phyloP scores from a whole-genome alignment of 1,284 basidiomycete genomes.

The Sporisorium scitamineum region DNA sequence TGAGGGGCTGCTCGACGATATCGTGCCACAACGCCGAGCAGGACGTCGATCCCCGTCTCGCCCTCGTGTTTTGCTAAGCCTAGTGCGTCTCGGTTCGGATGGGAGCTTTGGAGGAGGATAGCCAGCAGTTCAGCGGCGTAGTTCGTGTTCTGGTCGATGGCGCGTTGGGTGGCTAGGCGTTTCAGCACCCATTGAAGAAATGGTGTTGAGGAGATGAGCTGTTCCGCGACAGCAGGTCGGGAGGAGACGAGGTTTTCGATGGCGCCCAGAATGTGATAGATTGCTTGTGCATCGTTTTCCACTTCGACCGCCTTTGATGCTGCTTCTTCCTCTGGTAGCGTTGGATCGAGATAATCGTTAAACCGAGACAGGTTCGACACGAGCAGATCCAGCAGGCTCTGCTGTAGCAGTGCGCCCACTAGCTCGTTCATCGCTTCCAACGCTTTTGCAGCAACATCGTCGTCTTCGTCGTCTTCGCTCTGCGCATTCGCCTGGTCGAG shows the following conservation, averaged over 20 bases:
- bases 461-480: conserved; percentile 71
- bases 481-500: conserved; percentile 76
- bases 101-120: conserved; percentile 79
- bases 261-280: conserved; percentile 74
- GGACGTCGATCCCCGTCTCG: conserved; percentile 81
- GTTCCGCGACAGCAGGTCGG: conserved; percentile 77
- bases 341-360: conserved; percentile 35
- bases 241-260: conserved; percentile 93
- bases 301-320: conserved; percentile 26
- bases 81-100: conserved; percentile 19
- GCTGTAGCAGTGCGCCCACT: conserved; percentile 73
- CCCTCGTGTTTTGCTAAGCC: conserved; percentile 55
- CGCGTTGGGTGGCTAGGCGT: conserved; percentile 70
- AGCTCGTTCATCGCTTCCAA: conserved; percentile 30
- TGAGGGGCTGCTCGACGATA: conserved; percentile 84
- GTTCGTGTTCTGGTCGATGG: conserved; percentile 67
- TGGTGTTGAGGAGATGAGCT: conserved; percentile 79
- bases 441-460: conserved; percentile 67
- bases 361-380: conserved; percentile 81
- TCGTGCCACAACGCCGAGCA: conserved; percentile 78
- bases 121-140: conserved; percentile 77
- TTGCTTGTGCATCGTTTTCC: conserved; percentile 56
- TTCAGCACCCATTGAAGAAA: conserved; percentile 84
- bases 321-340: conserved; percentile 13
- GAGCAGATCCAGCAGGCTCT: conserved; percentile 86